These are phyloP conservation scores for Xylaria nigripes DNA, from an alignment of 495 filamentous ascomycete genomes.

Conservation along the genomic window DNA sequence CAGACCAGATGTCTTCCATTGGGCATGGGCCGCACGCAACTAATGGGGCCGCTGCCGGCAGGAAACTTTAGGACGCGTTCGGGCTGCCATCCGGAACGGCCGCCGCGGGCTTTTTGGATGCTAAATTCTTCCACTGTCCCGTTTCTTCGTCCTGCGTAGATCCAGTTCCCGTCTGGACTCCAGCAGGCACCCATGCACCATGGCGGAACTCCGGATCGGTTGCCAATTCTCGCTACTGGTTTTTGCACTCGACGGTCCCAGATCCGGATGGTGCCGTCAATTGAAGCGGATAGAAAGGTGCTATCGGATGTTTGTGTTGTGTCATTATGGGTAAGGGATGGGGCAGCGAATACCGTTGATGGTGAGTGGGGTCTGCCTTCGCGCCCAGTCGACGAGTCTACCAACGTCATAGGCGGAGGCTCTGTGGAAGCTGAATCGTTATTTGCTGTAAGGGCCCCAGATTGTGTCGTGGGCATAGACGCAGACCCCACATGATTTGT, in stretches of 20 bases:
- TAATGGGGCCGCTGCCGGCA: conserved; percentile 79
- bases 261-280: conserved; percentile 79
- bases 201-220: conserved; percentile 65
- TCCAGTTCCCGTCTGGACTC: conserved; percentile 90
- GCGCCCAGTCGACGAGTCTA: not conserved
- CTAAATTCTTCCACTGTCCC: conserved; percentile 92
- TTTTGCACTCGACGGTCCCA: conserved; percentile 80
- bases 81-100: conserved; percentile 43
- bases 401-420: not conserved
- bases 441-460: conserved; percentile 3
- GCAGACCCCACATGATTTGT: not conserved
- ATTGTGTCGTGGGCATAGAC: conserved; percentile 14
- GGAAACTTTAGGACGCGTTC: conserved; percentile 86
- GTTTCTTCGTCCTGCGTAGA: conserved; percentile 89
- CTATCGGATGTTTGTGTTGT: conserved; percentile 47
- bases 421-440: conserved; percentile 7
- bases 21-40: conserved; percentile 77
- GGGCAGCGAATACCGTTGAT: conserved; percentile 22
- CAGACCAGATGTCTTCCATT: conserved; percentile 92
- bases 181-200: conserved; percentile 99
- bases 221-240: conserved; percentile 69
- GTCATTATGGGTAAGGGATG: conserved; percentile 27
- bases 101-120: conserved; percentile 66
- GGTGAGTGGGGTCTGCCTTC: conserved; percentile 20
- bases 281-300: conserved; percentile 78